Evolutionary conservation across 2,329 filamentous ascomycete genomes (phyloP).

Genomic region (Pestalotiopsis sp.): DNA sequence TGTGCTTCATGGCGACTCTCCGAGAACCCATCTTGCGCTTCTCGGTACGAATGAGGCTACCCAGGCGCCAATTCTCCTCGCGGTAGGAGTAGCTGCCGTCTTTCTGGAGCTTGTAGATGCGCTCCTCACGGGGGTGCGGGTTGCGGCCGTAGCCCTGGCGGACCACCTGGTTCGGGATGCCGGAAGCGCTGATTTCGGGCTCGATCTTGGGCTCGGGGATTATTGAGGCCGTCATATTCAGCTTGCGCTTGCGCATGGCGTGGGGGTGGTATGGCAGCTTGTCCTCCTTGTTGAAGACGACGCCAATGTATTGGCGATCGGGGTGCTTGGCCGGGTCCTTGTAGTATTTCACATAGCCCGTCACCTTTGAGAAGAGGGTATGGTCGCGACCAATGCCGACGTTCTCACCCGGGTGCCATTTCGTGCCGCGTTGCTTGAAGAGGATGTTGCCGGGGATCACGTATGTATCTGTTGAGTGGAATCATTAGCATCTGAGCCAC

Average conservation of each 20-base stretch:
- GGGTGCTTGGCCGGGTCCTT: constrained; percentile 81
- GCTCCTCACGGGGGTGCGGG: constrained; percentile 39
- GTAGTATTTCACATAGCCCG: constrained; percentile 97
- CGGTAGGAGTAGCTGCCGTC: constrained; percentile 57
- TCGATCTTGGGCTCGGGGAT: constrained; percentile 38
- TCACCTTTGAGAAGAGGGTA: constrained; percentile 84
- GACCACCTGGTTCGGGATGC: constrained; percentile 50
- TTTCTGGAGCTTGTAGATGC: constrained; percentile 51
- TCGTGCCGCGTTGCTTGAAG: constrained; percentile 92
- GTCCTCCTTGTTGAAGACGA: constrained; percentile 83
- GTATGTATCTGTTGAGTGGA: constrained; percentile 68
- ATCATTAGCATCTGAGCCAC: not conserved
- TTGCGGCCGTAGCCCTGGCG: constrained; percentile 33
- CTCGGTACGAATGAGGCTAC: constrained; percentile 52
- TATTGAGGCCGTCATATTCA: constrained; percentile 69
- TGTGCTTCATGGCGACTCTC: constrained; percentile 50
- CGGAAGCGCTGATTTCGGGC: constrained; percentile 49
- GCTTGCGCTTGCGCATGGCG: constrained; percentile 71
- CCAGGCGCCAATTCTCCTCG: constrained; percentile 63
- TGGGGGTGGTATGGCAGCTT: constrained; percentile 76
- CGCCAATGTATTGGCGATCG: constrained; percentile 90
- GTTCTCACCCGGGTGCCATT: constrained; percentile 96
- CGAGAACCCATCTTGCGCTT: constrained; percentile 46
- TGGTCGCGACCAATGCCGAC: constrained; percentile 94
- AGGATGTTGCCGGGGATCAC: constrained; percentile 97